phyloP scores from a whole-genome alignment of 2,329 filamentous ascomycete genomes.

The Coniella lustricola region DNA sequence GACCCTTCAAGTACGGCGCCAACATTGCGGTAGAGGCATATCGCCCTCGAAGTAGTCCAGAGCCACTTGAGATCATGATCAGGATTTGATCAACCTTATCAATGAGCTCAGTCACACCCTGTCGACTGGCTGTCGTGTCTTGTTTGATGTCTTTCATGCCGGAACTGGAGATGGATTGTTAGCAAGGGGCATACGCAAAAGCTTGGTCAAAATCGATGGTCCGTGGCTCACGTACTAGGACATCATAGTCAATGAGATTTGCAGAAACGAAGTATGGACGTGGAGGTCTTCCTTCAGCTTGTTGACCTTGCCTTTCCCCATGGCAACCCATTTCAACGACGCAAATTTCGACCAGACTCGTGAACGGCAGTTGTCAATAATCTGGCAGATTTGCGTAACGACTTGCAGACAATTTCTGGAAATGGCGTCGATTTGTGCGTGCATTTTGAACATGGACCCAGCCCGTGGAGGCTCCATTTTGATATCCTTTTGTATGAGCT shows the following conservation, averaged over 20 bases:
- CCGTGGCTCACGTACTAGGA: slow-evolving; percentile 4
- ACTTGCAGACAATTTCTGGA: neutral
- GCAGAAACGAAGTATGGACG: neutral
- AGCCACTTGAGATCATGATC: neutral
- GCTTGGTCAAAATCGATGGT: neutral
- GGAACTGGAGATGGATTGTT: neutral
- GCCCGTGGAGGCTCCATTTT: neutral
- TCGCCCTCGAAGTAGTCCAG: neutral
- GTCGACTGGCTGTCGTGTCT: neutral
- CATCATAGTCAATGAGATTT: neutral
- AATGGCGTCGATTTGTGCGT: neutral
- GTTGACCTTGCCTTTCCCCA: neutral
- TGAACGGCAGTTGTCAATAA: neutral
- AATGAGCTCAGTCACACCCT: neutral
- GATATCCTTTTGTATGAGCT: neutral
- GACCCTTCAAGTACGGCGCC: neutral
- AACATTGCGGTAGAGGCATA: neutral
- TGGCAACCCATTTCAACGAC: neutral
- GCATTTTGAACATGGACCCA: neutral
- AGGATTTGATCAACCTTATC: neutral
- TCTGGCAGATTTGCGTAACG: neutral
- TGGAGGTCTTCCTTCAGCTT: neutral
- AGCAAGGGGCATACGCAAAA: neutral
- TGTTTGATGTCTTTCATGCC: slow-evolving; percentile 1
- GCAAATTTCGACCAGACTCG: neutral